phyloP scores from a whole-genome alignment of 1,284 basidiomycete genomes.

The Cystobasidium pallidum region DNA sequence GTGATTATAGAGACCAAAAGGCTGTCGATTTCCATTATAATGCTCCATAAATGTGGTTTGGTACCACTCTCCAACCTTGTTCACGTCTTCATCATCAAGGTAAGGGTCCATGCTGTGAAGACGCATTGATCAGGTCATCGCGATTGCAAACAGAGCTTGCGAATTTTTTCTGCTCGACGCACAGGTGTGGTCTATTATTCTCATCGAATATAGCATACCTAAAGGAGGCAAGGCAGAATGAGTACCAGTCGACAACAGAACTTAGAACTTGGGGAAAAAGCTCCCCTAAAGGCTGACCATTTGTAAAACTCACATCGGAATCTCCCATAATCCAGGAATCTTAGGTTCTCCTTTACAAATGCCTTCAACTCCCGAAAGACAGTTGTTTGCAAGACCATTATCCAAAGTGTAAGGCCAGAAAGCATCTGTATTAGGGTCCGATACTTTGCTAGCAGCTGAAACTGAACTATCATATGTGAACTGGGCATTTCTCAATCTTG shows the following conservation, averaged over 20 bases:
- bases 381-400: constrained; percentile 72
- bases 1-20: constrained; percentile 79
- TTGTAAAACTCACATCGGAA: constrained; percentile 63
- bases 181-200: constrained; percentile 49
- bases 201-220: constrained; percentile 70
- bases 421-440: constrained; percentile 66
- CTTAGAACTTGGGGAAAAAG: too few relatives aligned
- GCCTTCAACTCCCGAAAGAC: constrained; percentile 62
- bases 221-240: not conserved
- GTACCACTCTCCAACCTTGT: constrained; percentile 69
- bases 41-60: constrained; percentile 68
- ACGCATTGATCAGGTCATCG: not conserved
- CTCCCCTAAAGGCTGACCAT: not conserved
- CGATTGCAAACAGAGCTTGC: too few relatives aligned
- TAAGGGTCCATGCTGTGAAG: constrained; percentile 71
- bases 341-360: constrained; percentile 72
- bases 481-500: constrained; percentile 32
- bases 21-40: constrained; percentile 70
- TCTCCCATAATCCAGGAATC: constrained; percentile 77
- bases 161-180: not conserved
- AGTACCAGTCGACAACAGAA: too few relatives aligned
- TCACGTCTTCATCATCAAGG: constrained; percentile 65
- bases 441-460: constrained; percentile 69
- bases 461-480: constrained; percentile 69
- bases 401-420: constrained; percentile 60